Conservation (phyloP, 2,329 filamentous ascomycete genomes). For the Hypoxylon sp. region DNA sequence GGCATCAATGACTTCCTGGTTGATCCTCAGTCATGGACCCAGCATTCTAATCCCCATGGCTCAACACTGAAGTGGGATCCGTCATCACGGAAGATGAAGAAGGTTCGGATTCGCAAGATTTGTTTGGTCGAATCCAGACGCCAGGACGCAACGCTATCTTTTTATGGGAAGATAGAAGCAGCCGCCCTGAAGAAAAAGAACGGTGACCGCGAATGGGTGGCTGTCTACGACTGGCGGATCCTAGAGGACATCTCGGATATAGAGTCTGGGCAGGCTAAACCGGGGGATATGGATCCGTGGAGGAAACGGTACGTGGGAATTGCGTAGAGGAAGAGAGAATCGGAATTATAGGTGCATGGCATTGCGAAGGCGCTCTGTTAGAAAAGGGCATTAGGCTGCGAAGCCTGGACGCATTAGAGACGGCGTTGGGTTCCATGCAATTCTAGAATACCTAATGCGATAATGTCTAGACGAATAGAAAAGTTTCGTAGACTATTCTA, state of each 20-base stretch:
- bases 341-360: slow-evolving; percentile 6
- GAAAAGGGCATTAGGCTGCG: slow-evolving; percentile 1
- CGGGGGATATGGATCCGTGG: slow-evolving; percentile 58
- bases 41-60: background rate
- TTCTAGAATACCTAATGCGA: slow-evolving; percentile 1
- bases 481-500: background rate
- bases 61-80: slow-evolving; percentile 15
- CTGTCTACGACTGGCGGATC: slow-evolving; percentile 63
- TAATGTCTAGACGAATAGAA: slow-evolving; percentile 12
- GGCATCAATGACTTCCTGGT: slow-evolving; percentile 55
- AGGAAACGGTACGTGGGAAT: slow-evolving; percentile 60
- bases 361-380: slow-evolving; percentile 15
- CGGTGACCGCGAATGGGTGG: slow-evolving; percentile 55
- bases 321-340: slow-evolving; percentile 49
- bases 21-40: slow-evolving; percentile 56
- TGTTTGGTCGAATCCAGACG: slow-evolving; percentile 59
- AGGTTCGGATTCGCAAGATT: slow-evolving; percentile 47
- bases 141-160: slow-evolving; percentile 49
- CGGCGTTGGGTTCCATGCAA: background rate
- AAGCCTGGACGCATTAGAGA: background rate
- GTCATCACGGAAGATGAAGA: slow-evolving; percentile 19
- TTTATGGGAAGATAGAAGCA: slow-evolving; percentile 54
- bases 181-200: slow-evolving; percentile 48
- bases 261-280: slow-evolving; percentile 55
- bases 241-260: slow-evolving; percentile 57